phyloP scores from a whole-genome alignment of 345 rosid species.

The Salix udensis region DNA sequence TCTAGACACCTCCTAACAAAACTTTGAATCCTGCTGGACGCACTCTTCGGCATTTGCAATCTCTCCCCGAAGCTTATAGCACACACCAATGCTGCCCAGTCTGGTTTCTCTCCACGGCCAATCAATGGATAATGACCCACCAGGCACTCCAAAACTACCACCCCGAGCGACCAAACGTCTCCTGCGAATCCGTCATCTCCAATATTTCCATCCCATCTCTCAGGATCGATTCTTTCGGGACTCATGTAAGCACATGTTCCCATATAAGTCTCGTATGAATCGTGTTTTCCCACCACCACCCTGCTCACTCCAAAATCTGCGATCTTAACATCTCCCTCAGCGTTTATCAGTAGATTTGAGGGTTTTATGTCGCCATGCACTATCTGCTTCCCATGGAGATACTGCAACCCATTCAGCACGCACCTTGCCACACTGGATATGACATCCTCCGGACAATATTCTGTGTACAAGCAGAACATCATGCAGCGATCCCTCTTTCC shows the following conservation, averaged over 20 bases:
- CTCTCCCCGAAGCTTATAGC: constrained; percentile 51
- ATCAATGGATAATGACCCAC: constrained; percentile 61
- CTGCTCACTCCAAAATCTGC: constrained; percentile 70
- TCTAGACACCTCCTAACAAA: constrained; percentile 55
- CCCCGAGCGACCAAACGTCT: constrained; percentile 66
- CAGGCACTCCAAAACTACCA: constrained; percentile 54
- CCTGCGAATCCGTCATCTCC: constrained; percentile 42
- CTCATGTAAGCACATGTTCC: constrained; percentile 79
- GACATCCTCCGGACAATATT: constrained; percentile 31
- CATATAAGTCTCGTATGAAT: constrained; percentile 21
- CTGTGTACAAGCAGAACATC: constrained; percentile 25
- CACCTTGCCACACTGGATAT: constrained; percentile 36
- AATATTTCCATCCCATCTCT: constrained; percentile 40
- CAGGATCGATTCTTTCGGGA: constrained; percentile 60
- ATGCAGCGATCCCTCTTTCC: constrained; percentile 54
- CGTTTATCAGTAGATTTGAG: constrained; percentile 52
- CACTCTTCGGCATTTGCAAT: constrained; percentile 40
- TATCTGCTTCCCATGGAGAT: constrained; percentile 49
- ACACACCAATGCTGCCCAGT: constrained; percentile 54
- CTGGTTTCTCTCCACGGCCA: constrained; percentile 47
- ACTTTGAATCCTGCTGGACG: constrained; percentile 41
- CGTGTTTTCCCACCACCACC: constrained; percentile 23
- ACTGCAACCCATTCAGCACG: constrained; percentile 44
- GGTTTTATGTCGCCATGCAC: constrained; percentile 73
- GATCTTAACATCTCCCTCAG: constrained; percentile 49